These are phyloP conservation scores for Primulina eburnea DNA, from an alignment of 257 asterid genomes.

Conservation along the genomic window DNA sequence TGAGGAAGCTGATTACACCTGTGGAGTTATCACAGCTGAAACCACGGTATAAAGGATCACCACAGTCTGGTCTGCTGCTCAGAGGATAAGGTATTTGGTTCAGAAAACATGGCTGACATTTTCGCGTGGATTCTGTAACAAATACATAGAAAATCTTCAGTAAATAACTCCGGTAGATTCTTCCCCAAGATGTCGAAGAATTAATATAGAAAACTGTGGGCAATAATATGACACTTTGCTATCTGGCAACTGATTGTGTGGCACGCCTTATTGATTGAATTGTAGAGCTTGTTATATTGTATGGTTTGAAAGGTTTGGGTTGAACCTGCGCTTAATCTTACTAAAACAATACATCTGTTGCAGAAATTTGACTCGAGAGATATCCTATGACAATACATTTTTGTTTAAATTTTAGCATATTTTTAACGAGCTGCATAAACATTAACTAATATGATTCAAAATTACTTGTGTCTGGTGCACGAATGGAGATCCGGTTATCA, in stretches of 20 bases:
- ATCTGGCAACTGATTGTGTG: too few relatives aligned
- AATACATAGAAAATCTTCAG: background rate
- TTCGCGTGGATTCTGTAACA: constrained; percentile 18
- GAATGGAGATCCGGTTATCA: constrained; percentile 25
- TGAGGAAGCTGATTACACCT: constrained; percentile 13
- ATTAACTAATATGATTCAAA: background rate
- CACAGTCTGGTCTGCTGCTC: constrained; percentile 27
- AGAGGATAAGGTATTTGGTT: constrained; percentile 26
- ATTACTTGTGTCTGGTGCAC: constrained; percentile 28
- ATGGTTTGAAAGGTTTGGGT: too few relatives aligned
- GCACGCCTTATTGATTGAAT: too few relatives aligned
- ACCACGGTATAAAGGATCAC: constrained; percentile 26
- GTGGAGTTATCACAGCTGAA: constrained; percentile 21
- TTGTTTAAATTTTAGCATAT: too few relatives aligned
- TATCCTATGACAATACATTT: too few relatives aligned
- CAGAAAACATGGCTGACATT: constrained; percentile 26
- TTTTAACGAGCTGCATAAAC: too few relatives aligned
- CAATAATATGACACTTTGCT: background rate
- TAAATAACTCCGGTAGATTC: background rate
- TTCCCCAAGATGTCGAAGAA: background rate
- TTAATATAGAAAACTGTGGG: background rate
- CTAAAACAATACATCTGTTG: too few relatives aligned
- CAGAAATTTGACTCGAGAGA: too few relatives aligned
- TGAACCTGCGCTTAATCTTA: too few relatives aligned
- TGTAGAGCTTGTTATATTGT: too few relatives aligned